These are phyloP conservation scores for Fusarium xylarioides DNA, from an alignment of 2,329 filamentous ascomycete species.

Conservation along the genomic window DNA sequence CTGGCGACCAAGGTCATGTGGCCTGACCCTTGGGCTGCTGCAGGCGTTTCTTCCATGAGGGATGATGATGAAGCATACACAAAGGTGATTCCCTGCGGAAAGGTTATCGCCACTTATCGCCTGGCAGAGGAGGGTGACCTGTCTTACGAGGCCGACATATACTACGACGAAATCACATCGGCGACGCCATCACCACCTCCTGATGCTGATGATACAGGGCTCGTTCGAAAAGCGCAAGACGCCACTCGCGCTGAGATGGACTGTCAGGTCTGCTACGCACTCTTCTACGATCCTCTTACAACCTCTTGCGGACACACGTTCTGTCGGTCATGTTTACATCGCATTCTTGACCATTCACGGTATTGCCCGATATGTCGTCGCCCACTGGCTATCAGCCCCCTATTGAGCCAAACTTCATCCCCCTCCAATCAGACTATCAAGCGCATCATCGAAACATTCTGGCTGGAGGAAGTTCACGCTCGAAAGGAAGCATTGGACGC, in stretches of 20 bases:
- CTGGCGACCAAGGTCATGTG: slow-evolving; percentile 52
- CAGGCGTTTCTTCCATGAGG: slow-evolving; percentile 53
- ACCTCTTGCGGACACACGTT: slow-evolving; percentile 91
- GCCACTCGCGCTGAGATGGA: slow-evolving; percentile 76
- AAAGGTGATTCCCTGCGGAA: slow-evolving; percentile 61
- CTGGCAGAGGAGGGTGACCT: slow-evolving; percentile 71
- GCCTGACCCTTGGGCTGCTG: slow-evolving; percentile 51
- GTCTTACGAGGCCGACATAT: slow-evolving; percentile 63
- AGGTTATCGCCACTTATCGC: slow-evolving; percentile 71
- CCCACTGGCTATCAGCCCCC: slow-evolving; percentile 61
- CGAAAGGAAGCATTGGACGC: slow-evolving; percentile 64
- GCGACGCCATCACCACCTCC: slow-evolving; percentile 31
- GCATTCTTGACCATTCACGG: slow-evolving; percentile 78
- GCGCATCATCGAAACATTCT: slow-evolving; percentile 73
- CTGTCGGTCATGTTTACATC: slow-evolving; percentile 80
- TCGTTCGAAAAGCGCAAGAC: slow-evolving; percentile 67
- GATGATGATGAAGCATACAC: slow-evolving; percentile 44
- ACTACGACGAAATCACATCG: slow-evolving; percentile 52
- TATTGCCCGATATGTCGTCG: slow-evolving; percentile 85
- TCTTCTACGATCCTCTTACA: slow-evolving; percentile 84
- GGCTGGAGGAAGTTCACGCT: slow-evolving; percentile 69
- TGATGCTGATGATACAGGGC: slow-evolving; percentile 42
- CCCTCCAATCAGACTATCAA: slow-evolving; percentile 71
- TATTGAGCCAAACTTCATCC: slow-evolving; percentile 51
- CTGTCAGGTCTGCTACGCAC: slow-evolving; percentile 86